A percentile compares a stretch with the other conserved stretches of the same genome.
Conservation (phyloP, 192 early-diverging fungal genomes). For the Spizellomyces punctatus region DNA sequence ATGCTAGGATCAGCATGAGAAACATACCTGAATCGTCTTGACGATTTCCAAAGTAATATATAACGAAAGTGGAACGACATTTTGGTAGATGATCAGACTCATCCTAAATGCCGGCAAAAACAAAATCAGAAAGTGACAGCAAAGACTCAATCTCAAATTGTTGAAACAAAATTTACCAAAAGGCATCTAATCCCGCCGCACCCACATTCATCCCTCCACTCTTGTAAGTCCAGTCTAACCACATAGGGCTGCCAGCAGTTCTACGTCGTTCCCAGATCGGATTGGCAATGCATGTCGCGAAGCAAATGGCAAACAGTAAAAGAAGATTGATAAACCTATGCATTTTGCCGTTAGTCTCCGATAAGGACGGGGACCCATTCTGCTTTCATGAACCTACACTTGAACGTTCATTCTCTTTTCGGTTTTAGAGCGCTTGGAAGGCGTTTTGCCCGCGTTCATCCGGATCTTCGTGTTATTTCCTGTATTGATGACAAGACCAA, state of each 20-base stretch:
- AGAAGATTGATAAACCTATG: constrained; percentile 63
- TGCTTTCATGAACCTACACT: constrained; percentile 15
- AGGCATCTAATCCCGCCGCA: constrained; percentile 36
- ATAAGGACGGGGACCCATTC: not conserved
- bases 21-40: constrained; percentile 79
- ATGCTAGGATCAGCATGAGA: not conserved
- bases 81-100: constrained; percentile 89
- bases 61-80: constrained; percentile 93
- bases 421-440: constrained; percentile 85
- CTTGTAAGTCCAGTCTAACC: constrained; percentile 28
- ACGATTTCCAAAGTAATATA: constrained; percentile 93
- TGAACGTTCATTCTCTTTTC: constrained; percentile 85
- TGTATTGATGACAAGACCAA: constrained; percentile 82
- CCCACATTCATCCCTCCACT: constrained; percentile 1
- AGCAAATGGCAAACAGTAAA: constrained; percentile 69
- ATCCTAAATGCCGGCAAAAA: constrained; percentile 55
- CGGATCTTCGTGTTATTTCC: constrained; percentile 91
- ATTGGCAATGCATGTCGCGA: constrained; percentile 35
- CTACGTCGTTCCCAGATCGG: constrained; percentile 37
- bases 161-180: constrained; percentile 28
- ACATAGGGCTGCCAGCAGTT: not conserved
- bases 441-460: constrained; percentile 87
- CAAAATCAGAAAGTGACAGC: not conserved
- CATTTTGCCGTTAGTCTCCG: not conserved
- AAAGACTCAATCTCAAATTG: not conserved